phyloP scores from a whole-genome alignment of 164 flowering plant species.

The Nelumbo lutea region DNA sequence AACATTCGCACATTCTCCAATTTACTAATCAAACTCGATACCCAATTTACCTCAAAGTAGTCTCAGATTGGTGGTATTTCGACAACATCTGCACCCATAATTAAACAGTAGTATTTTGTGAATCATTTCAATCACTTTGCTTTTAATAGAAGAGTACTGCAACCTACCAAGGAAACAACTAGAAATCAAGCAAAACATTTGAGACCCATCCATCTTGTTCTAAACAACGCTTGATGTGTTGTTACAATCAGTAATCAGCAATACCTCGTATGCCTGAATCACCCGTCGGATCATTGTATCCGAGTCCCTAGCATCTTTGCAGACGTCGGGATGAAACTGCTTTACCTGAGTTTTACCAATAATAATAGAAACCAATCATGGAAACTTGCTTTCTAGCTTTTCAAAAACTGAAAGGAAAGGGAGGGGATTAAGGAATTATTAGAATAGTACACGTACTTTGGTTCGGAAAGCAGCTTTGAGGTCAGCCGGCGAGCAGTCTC shows the following conservation, averaged over 20 bases:
- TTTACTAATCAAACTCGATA: not conserved
- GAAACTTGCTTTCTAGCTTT: not conserved
- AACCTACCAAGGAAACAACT: not conserved
- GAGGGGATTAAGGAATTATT: not conserved
- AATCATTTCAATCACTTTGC: not conserved
- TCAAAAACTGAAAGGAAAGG: not conserved
- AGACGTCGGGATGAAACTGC: slow-evolving; percentile 84
- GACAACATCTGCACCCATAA: slow-evolving; percentile 33
- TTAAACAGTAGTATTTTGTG: not conserved
- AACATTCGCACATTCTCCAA: too few relatives aligned
- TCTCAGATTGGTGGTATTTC: slow-evolving; percentile 24
- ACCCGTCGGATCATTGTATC: slow-evolving; percentile 75
- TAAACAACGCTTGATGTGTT: not conserved
- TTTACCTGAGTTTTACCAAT: slow-evolving; percentile 48
- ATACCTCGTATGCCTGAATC: slow-evolving; percentile 80
- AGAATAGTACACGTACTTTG: slow-evolving; percentile 31
- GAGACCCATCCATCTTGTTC: too few relatives aligned
- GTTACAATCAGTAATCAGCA: not conserved
- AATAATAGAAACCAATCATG: not conserved
- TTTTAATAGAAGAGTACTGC: not conserved
- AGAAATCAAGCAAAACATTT: too few relatives aligned
- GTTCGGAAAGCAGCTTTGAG: slow-evolving; percentile 75
- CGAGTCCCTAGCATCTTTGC: slow-evolving; percentile 40
- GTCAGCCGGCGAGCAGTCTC: slow-evolving; percentile 47
- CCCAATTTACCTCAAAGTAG: slow-evolving; percentile 34